Conservation (phyloP, 768 basidiomycete genomes). For the Russula earlei region DNA sequence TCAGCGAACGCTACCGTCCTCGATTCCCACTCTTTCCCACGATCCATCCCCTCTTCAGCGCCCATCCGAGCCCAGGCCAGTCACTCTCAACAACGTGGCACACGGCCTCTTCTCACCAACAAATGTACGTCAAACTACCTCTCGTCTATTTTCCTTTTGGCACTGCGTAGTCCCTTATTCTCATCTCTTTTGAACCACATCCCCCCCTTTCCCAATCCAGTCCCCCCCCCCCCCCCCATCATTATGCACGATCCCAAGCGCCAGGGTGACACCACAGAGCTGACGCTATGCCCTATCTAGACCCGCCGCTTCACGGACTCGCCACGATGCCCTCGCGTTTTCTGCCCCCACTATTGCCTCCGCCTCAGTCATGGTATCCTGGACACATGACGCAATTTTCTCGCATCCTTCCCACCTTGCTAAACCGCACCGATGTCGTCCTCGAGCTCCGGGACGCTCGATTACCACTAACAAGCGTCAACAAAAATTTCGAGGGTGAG, state of each 20-base stretch:
- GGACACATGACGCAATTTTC: conserved; percentile 92
- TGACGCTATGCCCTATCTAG: conserved; percentile 4
- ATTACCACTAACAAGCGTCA: conserved; percentile 89
- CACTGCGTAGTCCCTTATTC: no score
- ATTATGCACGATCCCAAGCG: conserved; percentile 10
- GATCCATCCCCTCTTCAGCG: no score
- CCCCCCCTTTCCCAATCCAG: no score
- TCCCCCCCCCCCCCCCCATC: no score
- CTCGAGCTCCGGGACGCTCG: conserved; percentile 92
- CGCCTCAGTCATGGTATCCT: conserved; percentile 88
- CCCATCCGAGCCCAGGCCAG: conserved; percentile 1
- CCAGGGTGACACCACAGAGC: conserved; percentile 4
- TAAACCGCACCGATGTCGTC: conserved; percentile 81
- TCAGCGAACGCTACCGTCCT: neutral
- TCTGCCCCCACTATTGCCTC: conserved; percentile 44
- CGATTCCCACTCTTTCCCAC: conserved; percentile 8
- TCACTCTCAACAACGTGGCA: conserved; percentile 1
- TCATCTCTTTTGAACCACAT: neutral
- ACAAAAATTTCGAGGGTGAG: conserved; percentile 76
- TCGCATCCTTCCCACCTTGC: conserved; percentile 60
- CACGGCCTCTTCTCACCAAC: neutral
- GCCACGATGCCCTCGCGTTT: conserved; percentile 29
- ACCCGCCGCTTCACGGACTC: neutral
- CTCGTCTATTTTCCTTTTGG: neutral
- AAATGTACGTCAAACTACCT: conserved; percentile 12